Conservation (phyloP, 352 stramenopile species). For the Pythium insidiosum region DNA sequence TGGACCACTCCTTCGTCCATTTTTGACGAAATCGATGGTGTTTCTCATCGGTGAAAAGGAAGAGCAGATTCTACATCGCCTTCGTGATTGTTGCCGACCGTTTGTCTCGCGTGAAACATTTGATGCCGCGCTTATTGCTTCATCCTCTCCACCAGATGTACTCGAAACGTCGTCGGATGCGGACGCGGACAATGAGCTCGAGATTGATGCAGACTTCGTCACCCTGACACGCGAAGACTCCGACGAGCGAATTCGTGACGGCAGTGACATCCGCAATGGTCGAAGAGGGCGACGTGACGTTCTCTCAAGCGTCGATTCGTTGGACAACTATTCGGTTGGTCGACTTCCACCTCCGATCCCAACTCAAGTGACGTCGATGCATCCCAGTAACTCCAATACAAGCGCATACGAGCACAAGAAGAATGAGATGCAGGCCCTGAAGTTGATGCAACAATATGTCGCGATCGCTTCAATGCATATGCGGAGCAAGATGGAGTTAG, state of each 20-base stretch:
- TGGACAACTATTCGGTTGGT: conserved; percentile 38
- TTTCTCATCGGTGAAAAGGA: conserved; percentile 63
- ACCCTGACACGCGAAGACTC: neutral
- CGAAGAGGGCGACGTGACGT: conserved; percentile 24
- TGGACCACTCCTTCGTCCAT: conserved; percentile 80
- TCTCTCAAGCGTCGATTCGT: conserved; percentile 57
- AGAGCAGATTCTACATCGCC: conserved; percentile 34
- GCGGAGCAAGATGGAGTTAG: conserved; percentile 82
- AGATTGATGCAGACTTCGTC: conserved; percentile 14
- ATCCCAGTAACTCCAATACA: no score
- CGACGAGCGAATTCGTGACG: no score
- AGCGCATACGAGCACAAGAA: conserved; percentile 56
- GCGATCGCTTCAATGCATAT: conserved; percentile 85
- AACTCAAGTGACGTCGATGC: conserved; percentile 2
- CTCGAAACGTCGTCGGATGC: no score
- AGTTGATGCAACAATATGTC: conserved; percentile 86
- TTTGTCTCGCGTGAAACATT: conserved; percentile 82
- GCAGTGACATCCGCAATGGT: conserved; percentile 1
- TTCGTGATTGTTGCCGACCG: conserved; percentile 52
- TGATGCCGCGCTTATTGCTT: conserved; percentile 68
- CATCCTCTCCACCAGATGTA: conserved; percentile 19
- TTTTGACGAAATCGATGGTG: conserved; percentile 82
- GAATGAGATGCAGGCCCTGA: conserved; percentile 70
- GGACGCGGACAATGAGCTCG: conserved; percentile 21
- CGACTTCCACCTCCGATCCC: conserved; percentile 9